Evolutionary conservation across 495 filamentous ascomycete genomes (phyloP).

Genomic region (Hyphodiscus hymeniophilus): DNA sequence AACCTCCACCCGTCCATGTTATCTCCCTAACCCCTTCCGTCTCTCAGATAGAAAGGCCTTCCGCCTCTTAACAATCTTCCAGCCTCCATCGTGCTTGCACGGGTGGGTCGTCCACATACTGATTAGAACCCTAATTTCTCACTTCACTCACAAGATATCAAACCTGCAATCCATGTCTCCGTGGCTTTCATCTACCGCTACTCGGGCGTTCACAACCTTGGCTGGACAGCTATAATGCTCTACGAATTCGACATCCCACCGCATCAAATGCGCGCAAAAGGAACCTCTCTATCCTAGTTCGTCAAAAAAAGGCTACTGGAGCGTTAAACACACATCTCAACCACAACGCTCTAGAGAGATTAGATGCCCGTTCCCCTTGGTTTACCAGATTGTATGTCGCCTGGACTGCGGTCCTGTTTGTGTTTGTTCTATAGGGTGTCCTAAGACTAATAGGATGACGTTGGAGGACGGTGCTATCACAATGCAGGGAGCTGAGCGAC

Average conservation of each 20-base stretch:
- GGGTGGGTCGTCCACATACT: slow-evolving; percentile 11
- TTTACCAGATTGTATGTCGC: slow-evolving; percentile 23
- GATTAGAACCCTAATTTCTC: not conserved
- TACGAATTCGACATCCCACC: slow-evolving; percentile 19
- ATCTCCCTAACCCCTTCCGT: slow-evolving; percentile 5
- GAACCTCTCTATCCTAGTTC: slow-evolving; percentile 17
- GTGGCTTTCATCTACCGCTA: slow-evolving; percentile 15
- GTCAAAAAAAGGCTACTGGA: slow-evolving; percentile 21
- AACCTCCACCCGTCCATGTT: slow-evolving; percentile 13
- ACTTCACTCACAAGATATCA: slow-evolving; percentile 2
- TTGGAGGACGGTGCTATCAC: slow-evolving; percentile 19
- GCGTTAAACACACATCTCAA: slow-evolving; percentile 14
- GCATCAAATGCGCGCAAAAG: slow-evolving; percentile 16
- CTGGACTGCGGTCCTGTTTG: slow-evolving; percentile 33
- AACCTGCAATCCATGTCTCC: slow-evolving; percentile 2
- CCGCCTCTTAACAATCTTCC: no score
- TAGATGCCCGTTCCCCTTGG: slow-evolving; percentile 38
- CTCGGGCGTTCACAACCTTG: slow-evolving; percentile 7
- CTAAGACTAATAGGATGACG: slow-evolving; percentile 13
- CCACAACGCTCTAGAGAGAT: slow-evolving; percentile 37
- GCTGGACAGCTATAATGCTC: slow-evolving; percentile 21
- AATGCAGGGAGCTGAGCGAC: no score
- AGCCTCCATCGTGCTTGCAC: not conserved
- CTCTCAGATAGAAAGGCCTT: slow-evolving; percentile 7
- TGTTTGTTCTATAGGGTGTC: slow-evolving; percentile 38